phyloP scores from a whole-genome alignment of 306 rosid genomes.

The Parietaria judaica region DNA sequence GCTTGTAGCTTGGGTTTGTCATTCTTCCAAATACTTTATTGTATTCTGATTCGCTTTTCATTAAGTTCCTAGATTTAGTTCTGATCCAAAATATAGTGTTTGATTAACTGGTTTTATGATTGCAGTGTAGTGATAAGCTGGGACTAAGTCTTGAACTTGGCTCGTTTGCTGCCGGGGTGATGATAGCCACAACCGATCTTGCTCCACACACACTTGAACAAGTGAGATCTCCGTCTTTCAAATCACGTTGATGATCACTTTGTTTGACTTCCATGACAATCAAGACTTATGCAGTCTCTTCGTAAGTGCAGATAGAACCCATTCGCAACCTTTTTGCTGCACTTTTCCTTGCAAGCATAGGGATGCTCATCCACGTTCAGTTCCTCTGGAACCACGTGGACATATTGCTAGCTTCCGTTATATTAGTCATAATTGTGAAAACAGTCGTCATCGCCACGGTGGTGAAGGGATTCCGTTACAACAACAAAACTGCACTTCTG shows the following conservation, averaged over 20 bases:
- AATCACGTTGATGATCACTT: neutral
- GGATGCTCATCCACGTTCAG: slow-evolving; percentile 97
- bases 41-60: slow-evolving; percentile 2
- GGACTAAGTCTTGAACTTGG: slow-evolving; percentile 97
- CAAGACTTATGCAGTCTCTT: slow-evolving; percentile 15
- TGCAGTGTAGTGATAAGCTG: slow-evolving; percentile 99
- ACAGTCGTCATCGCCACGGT: slow-evolving; percentile 63
- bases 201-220: slow-evolving; percentile 98
- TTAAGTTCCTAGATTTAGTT: neutral
- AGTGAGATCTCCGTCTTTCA: slow-evolving; percentile 36
- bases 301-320: slow-evolving; percentile 74
- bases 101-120: slow-evolving; percentile 28
- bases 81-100: neutral
- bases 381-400: slow-evolving; percentile 99
- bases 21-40: slow-evolving; percentile 9
- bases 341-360: slow-evolving; percentile 96
- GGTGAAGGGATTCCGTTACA: slow-evolving; percentile 95
- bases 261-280: neutral
- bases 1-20: slow-evolving; percentile 95
- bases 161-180: slow-evolving; percentile 98
- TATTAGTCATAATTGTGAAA: slow-evolving; percentile 82
- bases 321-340: slow-evolving; percentile 96
- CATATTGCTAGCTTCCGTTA: slow-evolving; percentile 87
- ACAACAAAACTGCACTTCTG: slow-evolving; percentile 77
- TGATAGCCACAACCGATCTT: slow-evolving; percentile 99